Conservation (phyloP, 345 rosid genomes). For the Populus nigra region DNA sequence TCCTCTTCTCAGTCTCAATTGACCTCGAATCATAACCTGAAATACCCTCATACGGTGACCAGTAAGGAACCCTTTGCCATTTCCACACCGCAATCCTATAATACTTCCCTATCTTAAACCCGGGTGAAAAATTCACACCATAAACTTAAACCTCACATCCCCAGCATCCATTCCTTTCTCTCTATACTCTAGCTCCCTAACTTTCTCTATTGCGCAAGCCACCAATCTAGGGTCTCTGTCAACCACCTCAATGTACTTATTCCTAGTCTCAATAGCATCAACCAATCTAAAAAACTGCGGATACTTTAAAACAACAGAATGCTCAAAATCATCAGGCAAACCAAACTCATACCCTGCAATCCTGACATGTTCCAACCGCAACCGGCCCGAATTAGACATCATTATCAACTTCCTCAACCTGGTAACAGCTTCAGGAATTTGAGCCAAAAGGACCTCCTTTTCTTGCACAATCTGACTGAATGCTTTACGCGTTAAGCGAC, state of each 20-base stretch:
- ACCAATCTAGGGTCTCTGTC: constrained; percentile 51
- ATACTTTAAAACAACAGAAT: constrained; percentile 65
- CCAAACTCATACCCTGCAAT: constrained; percentile 81
- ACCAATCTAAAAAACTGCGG: constrained; percentile 63
- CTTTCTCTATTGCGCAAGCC: constrained; percentile 69
- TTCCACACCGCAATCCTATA: constrained; percentile 91
- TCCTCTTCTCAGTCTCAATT: constrained; percentile 80
- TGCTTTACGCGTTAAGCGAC: constrained; percentile 67
- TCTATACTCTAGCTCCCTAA: constrained; percentile 84
- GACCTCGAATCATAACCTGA: constrained; percentile 85
- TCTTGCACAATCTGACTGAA: constrained; percentile 64
- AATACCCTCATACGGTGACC: constrained; percentile 93
- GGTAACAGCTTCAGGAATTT: constrained; percentile 59
- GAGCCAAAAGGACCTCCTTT: constrained; percentile 54
- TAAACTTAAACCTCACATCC: constrained; percentile 75
- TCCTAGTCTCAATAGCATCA: constrained; percentile 70
- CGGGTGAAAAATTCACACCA: constrained; percentile 86
- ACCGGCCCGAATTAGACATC: constrained; percentile 75
- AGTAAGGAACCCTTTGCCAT: constrained; percentile 91
- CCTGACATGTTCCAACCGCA: constrained; percentile 69
- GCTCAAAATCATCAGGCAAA: constrained; percentile 87
- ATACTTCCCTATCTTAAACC: constrained; percentile 89
- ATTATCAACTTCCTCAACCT: constrained; percentile 71
- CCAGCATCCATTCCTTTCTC: constrained; percentile 78
- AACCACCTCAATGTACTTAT: constrained; percentile 80